Evolutionary conservation across 2,329 filamentous ascomycete genomes (phyloP).

Genomic region (Fusarium mundagurra): DNA sequence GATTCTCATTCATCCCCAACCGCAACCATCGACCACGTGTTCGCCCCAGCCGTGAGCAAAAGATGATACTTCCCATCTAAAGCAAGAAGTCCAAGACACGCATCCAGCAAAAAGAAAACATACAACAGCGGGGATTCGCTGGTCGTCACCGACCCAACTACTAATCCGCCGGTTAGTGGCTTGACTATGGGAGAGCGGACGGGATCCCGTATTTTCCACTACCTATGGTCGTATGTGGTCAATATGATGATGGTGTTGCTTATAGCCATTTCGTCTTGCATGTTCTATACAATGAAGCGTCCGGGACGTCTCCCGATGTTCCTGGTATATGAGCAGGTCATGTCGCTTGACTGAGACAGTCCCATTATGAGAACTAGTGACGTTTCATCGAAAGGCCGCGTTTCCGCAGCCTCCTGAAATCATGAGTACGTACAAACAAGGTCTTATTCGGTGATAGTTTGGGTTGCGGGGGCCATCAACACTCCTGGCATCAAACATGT

Average conservation of each 20-base stretch:
- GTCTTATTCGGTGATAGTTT: background rate
- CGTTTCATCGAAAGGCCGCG: background rate
- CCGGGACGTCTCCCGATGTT: slow-evolving; percentile 15
- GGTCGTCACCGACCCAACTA: slow-evolving; percentile 36
- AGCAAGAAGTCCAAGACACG: background rate
- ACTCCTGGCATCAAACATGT: background rate
- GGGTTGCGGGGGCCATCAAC: background rate
- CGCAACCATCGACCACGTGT: background rate
- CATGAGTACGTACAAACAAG: background rate
- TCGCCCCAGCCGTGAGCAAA: background rate
- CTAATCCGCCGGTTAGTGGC: slow-evolving; percentile 32
- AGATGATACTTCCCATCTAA: background rate
- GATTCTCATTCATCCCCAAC: background rate
- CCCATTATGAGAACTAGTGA: background rate
- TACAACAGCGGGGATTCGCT: slow-evolving; percentile 39
- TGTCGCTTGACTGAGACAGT: background rate
- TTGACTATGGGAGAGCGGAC: slow-evolving; percentile 36
- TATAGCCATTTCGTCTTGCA: background rate
- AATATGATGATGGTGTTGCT: background rate
- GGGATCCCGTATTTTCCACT: slow-evolving; percentile 38
- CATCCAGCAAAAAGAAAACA: slow-evolving; percentile 9
- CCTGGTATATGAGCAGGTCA: background rate
- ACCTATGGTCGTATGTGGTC: slow-evolving; percentile 35
- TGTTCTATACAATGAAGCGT: background rate
- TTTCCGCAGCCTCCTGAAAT: background rate